phyloP scores from a whole-genome alignment of 257 asterid species.

The Rehmannia glutinosa region DNA sequence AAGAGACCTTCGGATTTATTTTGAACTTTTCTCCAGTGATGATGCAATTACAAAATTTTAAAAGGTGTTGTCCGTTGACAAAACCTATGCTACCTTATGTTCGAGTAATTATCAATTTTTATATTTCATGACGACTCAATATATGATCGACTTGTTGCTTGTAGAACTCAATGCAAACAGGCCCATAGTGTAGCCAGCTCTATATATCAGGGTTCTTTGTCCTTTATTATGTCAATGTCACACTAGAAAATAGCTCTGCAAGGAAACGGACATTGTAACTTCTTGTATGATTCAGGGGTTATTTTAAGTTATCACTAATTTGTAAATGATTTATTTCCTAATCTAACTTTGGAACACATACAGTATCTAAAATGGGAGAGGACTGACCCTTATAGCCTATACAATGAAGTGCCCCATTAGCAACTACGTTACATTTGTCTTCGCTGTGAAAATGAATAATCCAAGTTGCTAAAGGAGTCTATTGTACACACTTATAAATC shows the following conservation, averaged over 20 bases:
- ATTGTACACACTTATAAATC: neutral
- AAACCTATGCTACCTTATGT: neutral
- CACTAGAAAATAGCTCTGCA: neutral
- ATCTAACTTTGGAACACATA: neutral
- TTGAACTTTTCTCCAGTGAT: neutral
- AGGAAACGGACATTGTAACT: neutral
- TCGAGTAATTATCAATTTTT: too few relatives aligned
- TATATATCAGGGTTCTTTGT: neutral
- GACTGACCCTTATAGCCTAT: neutral
- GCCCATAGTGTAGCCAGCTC: neutral
- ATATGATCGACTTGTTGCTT: neutral
- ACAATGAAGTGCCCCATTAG: too few relatives aligned
- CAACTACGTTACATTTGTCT: too few relatives aligned
- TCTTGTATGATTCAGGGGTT: neutral
- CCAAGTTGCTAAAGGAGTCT: too few relatives aligned
- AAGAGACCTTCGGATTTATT: neutral
- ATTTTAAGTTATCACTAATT: neutral
- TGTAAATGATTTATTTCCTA: neutral
- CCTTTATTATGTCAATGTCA: neutral
- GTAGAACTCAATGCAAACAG: neutral
- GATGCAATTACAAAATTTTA: neutral
- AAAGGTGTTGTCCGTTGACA: neutral
- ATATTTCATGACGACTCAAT: neutral
- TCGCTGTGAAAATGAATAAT: too few relatives aligned
- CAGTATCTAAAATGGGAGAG: neutral